These are phyloP conservation scores for Tylopilus vinaceipallidus DNA, from an alignment of 768 basidiomycete genomes.

Conservation along the genomic window DNA sequence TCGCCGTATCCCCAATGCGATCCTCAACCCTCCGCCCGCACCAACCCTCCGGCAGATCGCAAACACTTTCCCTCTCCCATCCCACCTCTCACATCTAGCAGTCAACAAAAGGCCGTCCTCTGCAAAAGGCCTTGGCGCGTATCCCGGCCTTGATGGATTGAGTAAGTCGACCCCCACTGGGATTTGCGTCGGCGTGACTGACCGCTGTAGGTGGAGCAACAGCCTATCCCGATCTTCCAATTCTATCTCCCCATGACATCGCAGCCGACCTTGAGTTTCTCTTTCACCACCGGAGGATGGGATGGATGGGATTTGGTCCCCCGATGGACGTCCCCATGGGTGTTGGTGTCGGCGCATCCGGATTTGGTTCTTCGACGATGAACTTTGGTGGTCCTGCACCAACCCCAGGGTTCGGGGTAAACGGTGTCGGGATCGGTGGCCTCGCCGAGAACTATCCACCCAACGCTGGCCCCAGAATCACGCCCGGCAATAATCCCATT, in stretches of 20 bases:
- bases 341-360: slow-evolving; percentile 16
- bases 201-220: slow-evolving; percentile 43
- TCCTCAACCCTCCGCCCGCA: slow-evolving; percentile 49
- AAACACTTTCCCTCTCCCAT: slow-evolving; percentile 53
- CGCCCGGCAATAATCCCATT: slow-evolving; percentile 1
- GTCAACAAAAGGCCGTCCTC: slow-evolving; percentile 20
- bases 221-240: slow-evolving; percentile 32
- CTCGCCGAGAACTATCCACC: slow-evolving; percentile 16
- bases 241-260: slow-evolving; percentile 48
- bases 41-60: slow-evolving; percentile 68
- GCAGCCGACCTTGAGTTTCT: slow-evolving; percentile 54
- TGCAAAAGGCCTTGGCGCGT: slow-evolving; percentile 16
- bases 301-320: slow-evolving; percentile 26
- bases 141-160: slow-evolving; percentile 20
- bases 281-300: slow-evolving; percentile 39
- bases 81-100: slow-evolving; percentile 22
- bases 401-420: slow-evolving; percentile 19
- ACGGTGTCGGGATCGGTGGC: slow-evolving; percentile 21
- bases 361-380: slow-evolving; percentile 15
- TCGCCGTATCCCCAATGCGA: slow-evolving; percentile 59
- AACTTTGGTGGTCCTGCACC: slow-evolving; percentile 17
- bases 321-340: slow-evolving; percentile 22
- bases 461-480: slow-evolving; percentile 14
- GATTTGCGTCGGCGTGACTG: slow-evolving; percentile 4
- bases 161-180: slow-evolving; percentile 8